Percentiles rank a stretch among this genome's conserved stretches.
Conservation (phyloP, 176 grass and related monocot genomes). For the Rhynchospora breviuscula region DNA sequence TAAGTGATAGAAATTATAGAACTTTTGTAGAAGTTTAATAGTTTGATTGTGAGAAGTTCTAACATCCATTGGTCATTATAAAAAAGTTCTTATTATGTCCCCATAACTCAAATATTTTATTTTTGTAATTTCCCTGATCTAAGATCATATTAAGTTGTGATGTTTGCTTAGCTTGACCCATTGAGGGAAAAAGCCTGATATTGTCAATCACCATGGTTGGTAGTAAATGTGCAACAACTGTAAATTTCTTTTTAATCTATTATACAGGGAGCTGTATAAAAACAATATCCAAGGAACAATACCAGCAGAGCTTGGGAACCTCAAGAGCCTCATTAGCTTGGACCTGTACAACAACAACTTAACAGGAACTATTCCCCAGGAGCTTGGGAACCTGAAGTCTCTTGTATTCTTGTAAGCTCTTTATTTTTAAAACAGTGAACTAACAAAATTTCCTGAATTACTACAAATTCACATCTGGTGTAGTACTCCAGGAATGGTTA, state of each 20-base stretch:
- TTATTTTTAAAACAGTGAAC: background rate
- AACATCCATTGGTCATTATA: background rate
- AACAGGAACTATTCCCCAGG: conserved; percentile 51
- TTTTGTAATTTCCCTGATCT: background rate
- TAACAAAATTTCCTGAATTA: background rate
- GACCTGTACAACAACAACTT: conserved; percentile 86
- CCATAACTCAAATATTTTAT: background rate
- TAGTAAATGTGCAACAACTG: background rate
- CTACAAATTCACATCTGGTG: background rate
- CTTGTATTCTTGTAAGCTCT: conserved; percentile 64
- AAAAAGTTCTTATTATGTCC: background rate
- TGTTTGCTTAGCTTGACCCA: background rate
- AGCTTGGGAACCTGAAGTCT: conserved; percentile 50
- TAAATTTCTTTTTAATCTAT: background rate
- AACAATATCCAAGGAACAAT: conserved; percentile 71
- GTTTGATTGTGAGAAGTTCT: background rate
- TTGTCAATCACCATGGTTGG: background rate
- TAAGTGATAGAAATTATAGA: background rate
- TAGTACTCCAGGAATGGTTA: background rate
- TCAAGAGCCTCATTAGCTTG: conserved; percentile 66
- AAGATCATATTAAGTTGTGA: background rate
- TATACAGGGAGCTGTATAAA: conserved; percentile 68
- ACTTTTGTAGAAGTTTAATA: background rate
- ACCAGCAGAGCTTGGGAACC: conserved; percentile 50
- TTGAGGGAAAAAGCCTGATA: background rate